Conservation (phyloP, 116 monocot species). For the Trichopus zeylanicus region DNA sequence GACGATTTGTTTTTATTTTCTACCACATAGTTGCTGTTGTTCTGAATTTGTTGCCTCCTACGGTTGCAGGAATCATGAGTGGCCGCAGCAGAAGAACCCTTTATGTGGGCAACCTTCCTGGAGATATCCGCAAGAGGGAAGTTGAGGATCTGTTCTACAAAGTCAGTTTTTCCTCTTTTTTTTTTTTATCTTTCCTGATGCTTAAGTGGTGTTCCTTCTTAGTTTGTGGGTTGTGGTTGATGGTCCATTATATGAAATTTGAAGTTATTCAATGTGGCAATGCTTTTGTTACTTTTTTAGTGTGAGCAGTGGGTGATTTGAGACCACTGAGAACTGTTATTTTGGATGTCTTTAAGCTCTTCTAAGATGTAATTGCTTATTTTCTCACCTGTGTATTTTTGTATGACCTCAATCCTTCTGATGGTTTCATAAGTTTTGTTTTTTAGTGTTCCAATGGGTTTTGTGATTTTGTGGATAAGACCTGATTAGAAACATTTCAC, state of each 20-base stretch:
- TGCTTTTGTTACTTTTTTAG: too few species aligned
- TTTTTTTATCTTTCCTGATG: background rate
- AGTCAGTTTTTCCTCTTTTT: background rate
- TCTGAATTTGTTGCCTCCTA: background rate
- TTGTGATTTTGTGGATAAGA: background rate
- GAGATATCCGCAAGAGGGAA: constrained; percentile 6
- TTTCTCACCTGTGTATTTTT: background rate
- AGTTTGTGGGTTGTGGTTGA: too few species aligned
- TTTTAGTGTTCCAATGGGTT: background rate
- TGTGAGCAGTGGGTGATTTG: too few species aligned
- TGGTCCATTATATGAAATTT: background rate
- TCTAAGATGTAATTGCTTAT: too few species aligned
- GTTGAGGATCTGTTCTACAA: constrained; percentile 12
- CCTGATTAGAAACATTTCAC: background rate
- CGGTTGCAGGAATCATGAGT: constrained; percentile 14
- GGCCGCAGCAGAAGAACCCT: background rate
- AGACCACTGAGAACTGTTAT: background rate
- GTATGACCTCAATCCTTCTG: background rate
- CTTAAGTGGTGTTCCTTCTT: too few species aligned
- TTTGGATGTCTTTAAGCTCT: too few species aligned
- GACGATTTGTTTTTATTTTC: too few species aligned
- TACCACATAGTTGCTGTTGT: too few species aligned
- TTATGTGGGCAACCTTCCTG: constrained; percentile 12
- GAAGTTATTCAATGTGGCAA: background rate
- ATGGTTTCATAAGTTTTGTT: background rate